Evolutionary conservation across 116 monocot species (phyloP).

Genomic region (Cymodocea nodosa): DNA sequence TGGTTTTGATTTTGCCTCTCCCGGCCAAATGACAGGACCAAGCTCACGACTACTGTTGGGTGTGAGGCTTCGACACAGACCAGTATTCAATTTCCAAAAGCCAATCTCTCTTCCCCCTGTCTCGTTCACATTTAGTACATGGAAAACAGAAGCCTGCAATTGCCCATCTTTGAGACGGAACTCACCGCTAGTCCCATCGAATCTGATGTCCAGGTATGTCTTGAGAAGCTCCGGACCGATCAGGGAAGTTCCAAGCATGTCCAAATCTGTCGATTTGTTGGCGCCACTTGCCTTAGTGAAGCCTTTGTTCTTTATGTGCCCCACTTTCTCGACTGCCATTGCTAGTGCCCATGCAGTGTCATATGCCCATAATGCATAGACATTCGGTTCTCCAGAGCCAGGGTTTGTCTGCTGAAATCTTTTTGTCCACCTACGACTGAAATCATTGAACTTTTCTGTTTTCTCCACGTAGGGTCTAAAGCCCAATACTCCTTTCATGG

Average conservation of each 20-base stretch:
- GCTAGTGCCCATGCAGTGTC: constrained; percentile 53
- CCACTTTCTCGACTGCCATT: constrained; percentile 27
- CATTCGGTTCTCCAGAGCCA: constrained; percentile 6
- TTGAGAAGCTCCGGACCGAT: constrained; percentile 20
- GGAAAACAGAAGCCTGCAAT: constrained; percentile 16
- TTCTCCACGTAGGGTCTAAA: constrained; percentile 26
- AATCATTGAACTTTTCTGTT: constrained; percentile 9
- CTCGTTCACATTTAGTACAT: constrained; percentile 27
- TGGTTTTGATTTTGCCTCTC: constrained; percentile 11
- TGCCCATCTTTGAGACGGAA: constrained; percentile 23
- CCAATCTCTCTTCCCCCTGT: constrained; percentile 9
- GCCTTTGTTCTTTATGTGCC: too few relatives aligned
- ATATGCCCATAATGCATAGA: constrained; percentile 36
- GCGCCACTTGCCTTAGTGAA: neutral
- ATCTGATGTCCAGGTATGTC: constrained; percentile 10
- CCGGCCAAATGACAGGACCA: constrained; percentile 23
- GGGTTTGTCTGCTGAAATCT: constrained; percentile 30
- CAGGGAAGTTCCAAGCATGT: constrained; percentile 9
- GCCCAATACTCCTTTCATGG: constrained; percentile 46
- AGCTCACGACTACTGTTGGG: neutral
- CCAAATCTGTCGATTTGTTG: neutral
- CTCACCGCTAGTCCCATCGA: constrained; percentile 19
- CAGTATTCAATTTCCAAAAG: constrained; percentile 21
- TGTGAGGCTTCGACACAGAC: constrained; percentile 2
- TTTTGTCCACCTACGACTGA: constrained; percentile 18